Evolutionary conservation across 176 grass and related monocot genomes (phyloP).

Genomic region (Oryza glumipatula): DNA sequence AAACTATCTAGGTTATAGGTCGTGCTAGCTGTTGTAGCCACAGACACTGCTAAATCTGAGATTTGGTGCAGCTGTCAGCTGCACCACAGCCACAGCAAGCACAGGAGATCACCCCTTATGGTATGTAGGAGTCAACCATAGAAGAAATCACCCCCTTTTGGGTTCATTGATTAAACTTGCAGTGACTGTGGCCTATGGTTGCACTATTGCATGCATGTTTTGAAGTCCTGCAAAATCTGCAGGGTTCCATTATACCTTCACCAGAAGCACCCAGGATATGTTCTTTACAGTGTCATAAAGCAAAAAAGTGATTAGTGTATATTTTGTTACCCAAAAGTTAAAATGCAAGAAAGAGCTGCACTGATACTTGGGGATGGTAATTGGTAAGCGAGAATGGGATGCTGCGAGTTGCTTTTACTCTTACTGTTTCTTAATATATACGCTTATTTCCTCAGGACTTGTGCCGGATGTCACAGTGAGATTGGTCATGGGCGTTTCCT

Average conservation of each 20-base stretch:
- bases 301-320: slow-evolving; percentile 10
- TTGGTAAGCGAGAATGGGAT: slow-evolving; percentile 1
- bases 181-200: slow-evolving; percentile 3
- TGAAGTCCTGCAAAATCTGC: neutral
- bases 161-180: neutral
- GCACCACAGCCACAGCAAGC: too few relatives aligned
- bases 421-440: slow-evolving; percentile 14
- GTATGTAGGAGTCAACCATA: slow-evolving; percentile 1
- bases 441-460: slow-evolving; percentile 59
- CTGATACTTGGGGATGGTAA: neutral
- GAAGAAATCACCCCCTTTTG: too few relatives aligned
- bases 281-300: slow-evolving; percentile 17
- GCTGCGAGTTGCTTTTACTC: neutral
- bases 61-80: too few relatives aligned
- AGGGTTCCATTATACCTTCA: slow-evolving; percentile 15
- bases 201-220: slow-evolving; percentile 9
- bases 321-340: neutral
- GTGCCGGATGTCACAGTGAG: slow-evolving; percentile 81
- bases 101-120: neutral
- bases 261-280: slow-evolving; percentile 5
- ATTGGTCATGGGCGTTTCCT: slow-evolving; percentile 84
- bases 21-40: too few relatives aligned
- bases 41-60: too few relatives aligned
- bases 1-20: neutral
- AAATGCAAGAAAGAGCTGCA: neutral